A percentile compares a stretch with the other conserved stretches of the same genome.
Evolutionary conservation across 2,329 filamentous ascomycete genomes (phyloP).

Genomic region (Fusarium abutilonis): DNA sequence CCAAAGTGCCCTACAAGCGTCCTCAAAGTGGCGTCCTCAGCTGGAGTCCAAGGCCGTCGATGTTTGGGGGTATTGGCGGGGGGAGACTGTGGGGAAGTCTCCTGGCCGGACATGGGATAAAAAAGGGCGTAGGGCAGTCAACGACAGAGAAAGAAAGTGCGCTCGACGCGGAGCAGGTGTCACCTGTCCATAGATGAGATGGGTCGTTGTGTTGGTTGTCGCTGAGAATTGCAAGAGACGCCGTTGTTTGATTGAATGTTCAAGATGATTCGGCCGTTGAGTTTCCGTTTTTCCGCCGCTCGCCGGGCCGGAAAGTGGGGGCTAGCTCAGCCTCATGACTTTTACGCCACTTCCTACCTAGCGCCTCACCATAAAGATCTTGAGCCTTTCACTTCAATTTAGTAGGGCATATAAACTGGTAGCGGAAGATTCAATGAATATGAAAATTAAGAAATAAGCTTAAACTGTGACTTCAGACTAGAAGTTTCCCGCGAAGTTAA

Average conservation of each 20-base stretch:
- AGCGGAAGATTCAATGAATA: too few species aligned
- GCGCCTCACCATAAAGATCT: too few species aligned
- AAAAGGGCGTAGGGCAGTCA: background rate
- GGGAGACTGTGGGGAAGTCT: slow-evolving; percentile 39
- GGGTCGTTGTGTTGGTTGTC: background rate
- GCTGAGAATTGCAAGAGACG: slow-evolving; percentile 1
- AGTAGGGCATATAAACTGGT: too few species aligned
- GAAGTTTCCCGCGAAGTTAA: too few species aligned
- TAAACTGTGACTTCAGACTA: too few species aligned
- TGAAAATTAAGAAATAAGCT: too few species aligned
- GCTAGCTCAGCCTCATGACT: background rate
- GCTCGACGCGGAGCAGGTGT: slow-evolving; percentile 8
- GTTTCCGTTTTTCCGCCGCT: slow-evolving; percentile 33
- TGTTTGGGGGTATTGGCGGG: slow-evolving; percentile 35
- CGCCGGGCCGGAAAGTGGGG: background rate
- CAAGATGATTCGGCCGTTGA: slow-evolving; percentile 14
- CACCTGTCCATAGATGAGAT: slow-evolving; percentile 16
- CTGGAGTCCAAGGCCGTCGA: slow-evolving; percentile 42
- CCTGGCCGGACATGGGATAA: slow-evolving; percentile 38
- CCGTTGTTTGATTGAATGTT: slow-evolving; percentile 23
- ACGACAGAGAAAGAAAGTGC: background rate
- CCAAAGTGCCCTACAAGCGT: slow-evolving; percentile 45
- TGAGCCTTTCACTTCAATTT: too few species aligned
- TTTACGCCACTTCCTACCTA: too few species aligned
- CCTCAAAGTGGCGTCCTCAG: slow-evolving; percentile 44